Conservation (phyloP, 163 green algal species). For the Volvox carteri region DNA sequence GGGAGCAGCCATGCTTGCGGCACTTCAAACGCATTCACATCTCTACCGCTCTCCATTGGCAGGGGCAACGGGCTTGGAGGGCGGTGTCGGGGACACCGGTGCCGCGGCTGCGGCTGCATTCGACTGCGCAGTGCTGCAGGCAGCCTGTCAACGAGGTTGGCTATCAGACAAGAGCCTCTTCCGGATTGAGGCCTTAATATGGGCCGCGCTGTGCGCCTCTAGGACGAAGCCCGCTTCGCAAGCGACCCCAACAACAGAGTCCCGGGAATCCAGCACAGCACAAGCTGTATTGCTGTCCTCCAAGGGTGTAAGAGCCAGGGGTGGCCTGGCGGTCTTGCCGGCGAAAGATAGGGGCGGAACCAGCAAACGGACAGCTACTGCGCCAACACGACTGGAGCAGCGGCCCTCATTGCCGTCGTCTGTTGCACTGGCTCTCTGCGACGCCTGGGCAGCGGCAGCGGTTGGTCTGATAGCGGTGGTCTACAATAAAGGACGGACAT, state of each 20-base stretch:
- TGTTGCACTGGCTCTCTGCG: neutral
- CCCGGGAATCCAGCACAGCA: neutral
- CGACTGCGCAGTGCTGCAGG: slow-evolving; percentile 43
- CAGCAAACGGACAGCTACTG: neutral
- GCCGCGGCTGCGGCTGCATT: slow-evolving; percentile 1
- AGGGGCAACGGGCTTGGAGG: neutral
- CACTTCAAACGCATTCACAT: too few relatives aligned
- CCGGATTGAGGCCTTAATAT: neutral
- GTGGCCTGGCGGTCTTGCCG: neutral
- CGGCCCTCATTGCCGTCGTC: neutral
- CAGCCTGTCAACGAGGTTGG: neutral
- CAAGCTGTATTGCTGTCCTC: neutral
- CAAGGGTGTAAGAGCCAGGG: neutral
- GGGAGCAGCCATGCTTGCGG: neutral
- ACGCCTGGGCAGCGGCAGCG: slow-evolving; percentile 14
- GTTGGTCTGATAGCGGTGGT: neutral
- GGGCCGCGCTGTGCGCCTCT: neutral
- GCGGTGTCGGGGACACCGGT: neutral
- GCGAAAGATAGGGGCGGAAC: neutral
- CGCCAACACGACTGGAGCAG: neutral
- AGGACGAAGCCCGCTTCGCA: neutral
- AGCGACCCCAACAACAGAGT: neutral
- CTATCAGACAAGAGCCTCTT: neutral
- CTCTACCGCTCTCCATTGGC: neutral
- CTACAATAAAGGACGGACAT: neutral